Percentiles rank a stretch among this genome's conserved stretches.
Evolutionary conservation across 2,329 filamentous ascomycete species (phyloP).

Genomic region (Septoria petroselini): DNA sequence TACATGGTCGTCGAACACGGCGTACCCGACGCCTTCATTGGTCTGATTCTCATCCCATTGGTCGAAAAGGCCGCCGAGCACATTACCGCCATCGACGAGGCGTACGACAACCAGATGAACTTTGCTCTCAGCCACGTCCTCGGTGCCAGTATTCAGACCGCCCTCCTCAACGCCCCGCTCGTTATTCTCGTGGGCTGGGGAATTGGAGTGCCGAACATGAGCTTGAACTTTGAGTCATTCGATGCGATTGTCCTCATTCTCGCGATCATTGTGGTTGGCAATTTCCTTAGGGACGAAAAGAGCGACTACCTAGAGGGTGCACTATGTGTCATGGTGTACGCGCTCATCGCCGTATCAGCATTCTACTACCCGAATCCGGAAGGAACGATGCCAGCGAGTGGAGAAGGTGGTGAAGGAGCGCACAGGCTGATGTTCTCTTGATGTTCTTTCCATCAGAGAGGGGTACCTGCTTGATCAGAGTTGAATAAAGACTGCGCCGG

Average conservation of each 20-base stretch:
- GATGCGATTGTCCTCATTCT: conserved; percentile 78
- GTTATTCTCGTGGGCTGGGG: conserved; percentile 83
- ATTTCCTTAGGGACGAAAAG: conserved; percentile 83
- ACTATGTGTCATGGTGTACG: conserved; percentile 68
- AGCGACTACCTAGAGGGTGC: conserved; percentile 87
- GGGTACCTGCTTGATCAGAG: no score
- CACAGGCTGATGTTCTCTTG: conserved; percentile 14
- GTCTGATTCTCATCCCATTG: conserved; percentile 74
- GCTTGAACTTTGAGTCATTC: conserved; percentile 82
- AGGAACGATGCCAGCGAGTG: conserved; percentile 1
- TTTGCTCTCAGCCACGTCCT: conserved; percentile 82
- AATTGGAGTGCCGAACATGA: conserved; percentile 62
- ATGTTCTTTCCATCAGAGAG: no score
- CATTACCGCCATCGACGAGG: conserved; percentile 78
- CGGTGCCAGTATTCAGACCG: conserved; percentile 83
- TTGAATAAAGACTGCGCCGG: neutral
- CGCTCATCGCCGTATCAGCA: conserved; percentile 60
- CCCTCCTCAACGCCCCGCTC: conserved; percentile 80
- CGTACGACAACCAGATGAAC: conserved; percentile 74
- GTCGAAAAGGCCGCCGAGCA: conserved; percentile 87
- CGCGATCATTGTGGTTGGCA: conserved; percentile 65
- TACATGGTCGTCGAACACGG: conserved; percentile 51
- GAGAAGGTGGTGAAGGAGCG: conserved; percentile 5
- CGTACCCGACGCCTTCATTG: conserved; percentile 58
- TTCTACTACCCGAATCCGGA: conserved; percentile 55